Conservation (phyloP, 805 yeast genomes). For the Cyberlindnera subsufficiens region DNA sequence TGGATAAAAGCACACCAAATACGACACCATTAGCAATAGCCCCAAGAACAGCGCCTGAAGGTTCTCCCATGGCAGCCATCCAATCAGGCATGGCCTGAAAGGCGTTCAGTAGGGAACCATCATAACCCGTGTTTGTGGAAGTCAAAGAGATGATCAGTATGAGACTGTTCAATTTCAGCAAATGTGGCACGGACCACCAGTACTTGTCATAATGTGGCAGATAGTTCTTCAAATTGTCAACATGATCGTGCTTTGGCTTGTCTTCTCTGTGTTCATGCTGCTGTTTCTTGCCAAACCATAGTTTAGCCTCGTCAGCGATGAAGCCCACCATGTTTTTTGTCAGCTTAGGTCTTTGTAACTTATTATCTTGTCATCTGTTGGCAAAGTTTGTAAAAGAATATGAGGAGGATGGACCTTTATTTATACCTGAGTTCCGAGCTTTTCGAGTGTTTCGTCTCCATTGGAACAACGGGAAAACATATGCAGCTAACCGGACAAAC, state of each 20-base stretch:
- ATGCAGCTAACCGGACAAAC: no score
- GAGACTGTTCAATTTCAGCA: slow-evolving; percentile 31
- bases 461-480: no score
- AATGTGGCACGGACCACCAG: slow-evolving; percentile 33
- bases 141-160: slow-evolving; percentile 38
- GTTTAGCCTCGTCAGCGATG: slow-evolving; percentile 18
- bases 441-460: no score
- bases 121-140: slow-evolving; percentile 44
- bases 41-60: slow-evolving; percentile 35
- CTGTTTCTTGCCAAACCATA: slow-evolving; percentile 8
- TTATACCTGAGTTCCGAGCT: no score
- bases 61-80: slow-evolving; percentile 33
- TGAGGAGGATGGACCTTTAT: no score
- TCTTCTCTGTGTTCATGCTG: background rate
- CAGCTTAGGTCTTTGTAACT: background rate
- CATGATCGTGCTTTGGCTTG: background rate
- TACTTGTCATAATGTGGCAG: slow-evolving; percentile 23
- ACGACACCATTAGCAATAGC: slow-evolving; percentile 35
- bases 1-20: slow-evolving; percentile 34
- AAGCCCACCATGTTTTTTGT: slow-evolving; percentile 12
- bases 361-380: background rate
- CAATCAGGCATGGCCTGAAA: slow-evolving; percentile 40
- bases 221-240: slow-evolving; percentile 16
- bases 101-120: slow-evolving; percentile 45
- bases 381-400: background rate